A percentile compares a stretch with the other conserved stretches of the same genome.
phyloP scores from a whole-genome alignment of 805 yeast genomes.

The Metschnikowia similis region DNA sequence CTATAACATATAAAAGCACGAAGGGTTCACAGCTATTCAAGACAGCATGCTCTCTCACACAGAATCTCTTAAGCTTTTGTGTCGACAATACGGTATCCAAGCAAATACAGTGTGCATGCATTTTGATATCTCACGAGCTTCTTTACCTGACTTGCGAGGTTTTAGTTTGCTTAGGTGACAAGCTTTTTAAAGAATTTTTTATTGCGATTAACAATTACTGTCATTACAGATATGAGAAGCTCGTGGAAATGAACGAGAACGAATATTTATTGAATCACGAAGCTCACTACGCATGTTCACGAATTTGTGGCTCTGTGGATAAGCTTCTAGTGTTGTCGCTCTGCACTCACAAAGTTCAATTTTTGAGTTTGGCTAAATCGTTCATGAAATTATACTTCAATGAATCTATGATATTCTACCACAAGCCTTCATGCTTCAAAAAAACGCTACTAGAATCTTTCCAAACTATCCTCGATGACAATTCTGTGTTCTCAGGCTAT shows the following conservation, averaged over 20 bases:
- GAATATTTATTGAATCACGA: conserved; percentile 7
- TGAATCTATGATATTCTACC: conserved; percentile 12
- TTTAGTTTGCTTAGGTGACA: conserved; percentile 29
- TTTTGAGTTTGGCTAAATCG: conserved; percentile 43
- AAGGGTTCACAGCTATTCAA: conserved; percentile 21
- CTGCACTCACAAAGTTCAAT: conserved; percentile 48
- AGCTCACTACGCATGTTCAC: conserved; percentile 15
- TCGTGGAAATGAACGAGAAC: conserved; percentile 11
- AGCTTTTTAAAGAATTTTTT: conserved; percentile 34
- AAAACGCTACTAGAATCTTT: conserved; percentile 28
- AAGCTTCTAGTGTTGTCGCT: conserved; percentile 48
- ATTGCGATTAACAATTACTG: conserved; percentile 32
- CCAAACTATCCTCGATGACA: conserved; percentile 38
- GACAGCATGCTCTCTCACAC: conserved; percentile 31
- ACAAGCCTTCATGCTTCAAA: conserved; percentile 8
- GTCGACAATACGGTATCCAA: conserved; percentile 8
- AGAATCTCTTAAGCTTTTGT: conserved; percentile 23
- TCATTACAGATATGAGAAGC: conserved; percentile 21
- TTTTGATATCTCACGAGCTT: conserved; percentile 26
- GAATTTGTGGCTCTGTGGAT: conserved; percentile 42
- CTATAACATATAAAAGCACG: conserved; percentile 17
- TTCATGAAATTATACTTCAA: conserved; percentile 31
- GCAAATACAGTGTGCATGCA: conserved; percentile 11
- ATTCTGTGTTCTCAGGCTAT: conserved; percentile 58
- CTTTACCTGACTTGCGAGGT: conserved; percentile 34